Conservation (phyloP, 257 asterid genomes). For the Nicotiana obtusifolia region DNA sequence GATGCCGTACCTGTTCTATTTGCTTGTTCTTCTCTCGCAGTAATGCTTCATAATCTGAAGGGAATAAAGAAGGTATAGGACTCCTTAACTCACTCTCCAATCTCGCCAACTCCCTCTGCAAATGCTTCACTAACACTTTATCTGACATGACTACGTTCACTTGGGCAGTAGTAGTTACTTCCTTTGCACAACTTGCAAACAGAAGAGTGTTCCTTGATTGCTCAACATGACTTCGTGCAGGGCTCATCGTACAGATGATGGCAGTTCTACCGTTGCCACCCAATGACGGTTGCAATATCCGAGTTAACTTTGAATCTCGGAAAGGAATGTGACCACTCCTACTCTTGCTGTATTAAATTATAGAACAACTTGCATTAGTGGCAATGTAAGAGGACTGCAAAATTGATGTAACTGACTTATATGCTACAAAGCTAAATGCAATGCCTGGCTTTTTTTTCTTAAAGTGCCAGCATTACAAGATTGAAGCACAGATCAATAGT, state of each 20-base stretch:
- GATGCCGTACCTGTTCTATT: constrained; percentile 58
- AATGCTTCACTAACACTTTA: constrained; percentile 75
- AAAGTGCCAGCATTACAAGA: not conserved
- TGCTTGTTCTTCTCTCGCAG: constrained; percentile 70
- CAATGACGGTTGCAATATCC: constrained; percentile 80
- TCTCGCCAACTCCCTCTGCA: constrained; percentile 72
- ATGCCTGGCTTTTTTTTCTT: not conserved
- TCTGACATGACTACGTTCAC: constrained; percentile 89
- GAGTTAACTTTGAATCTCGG: constrained; percentile 93
- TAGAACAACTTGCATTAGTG: constrained; percentile 1
- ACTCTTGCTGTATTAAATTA: constrained; percentile 57
- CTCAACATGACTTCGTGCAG: constrained; percentile 82
- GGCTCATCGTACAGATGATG: constrained; percentile 93
- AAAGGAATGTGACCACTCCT: constrained; percentile 81
- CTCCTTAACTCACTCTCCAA: constrained; percentile 66
- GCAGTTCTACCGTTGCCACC: constrained; percentile 91
- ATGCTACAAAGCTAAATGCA: not conserved
- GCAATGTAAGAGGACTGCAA: not conserved
- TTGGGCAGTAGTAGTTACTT: constrained; percentile 76
- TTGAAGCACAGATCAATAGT: not conserved
- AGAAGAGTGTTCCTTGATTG: constrained; percentile 96
- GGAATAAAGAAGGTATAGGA: constrained; percentile 33
- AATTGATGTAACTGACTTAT: not conserved
- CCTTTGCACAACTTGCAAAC: constrained; percentile 97
- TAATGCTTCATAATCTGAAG: constrained; percentile 40